A percentile compares a stretch with the other conserved stretches of the same genome.
These are phyloP conservation scores for Trichoderma parareesei DNA, from an alignment of 495 filamentous ascomycete species.

Conservation along the genomic window DNA sequence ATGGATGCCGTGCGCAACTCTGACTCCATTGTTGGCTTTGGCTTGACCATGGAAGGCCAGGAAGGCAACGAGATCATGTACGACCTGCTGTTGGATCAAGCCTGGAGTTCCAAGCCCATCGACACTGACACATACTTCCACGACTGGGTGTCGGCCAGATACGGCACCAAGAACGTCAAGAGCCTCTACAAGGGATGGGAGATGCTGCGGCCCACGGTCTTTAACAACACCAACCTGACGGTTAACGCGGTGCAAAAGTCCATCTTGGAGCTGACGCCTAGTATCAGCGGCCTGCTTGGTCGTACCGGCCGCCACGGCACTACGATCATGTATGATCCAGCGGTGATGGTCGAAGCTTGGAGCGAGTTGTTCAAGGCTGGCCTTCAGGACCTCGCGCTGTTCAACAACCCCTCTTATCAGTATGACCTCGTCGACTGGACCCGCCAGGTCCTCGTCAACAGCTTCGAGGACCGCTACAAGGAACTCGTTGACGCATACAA, in stretches of 20 bases:
- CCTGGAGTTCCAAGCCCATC: constrained; percentile 37
- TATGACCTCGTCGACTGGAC: constrained; percentile 46
- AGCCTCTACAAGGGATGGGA: constrained; percentile 42
- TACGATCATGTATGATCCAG: constrained; percentile 36
- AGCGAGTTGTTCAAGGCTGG: constrained; percentile 33
- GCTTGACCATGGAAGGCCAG: constrained; percentile 43
- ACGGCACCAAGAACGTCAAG: constrained; percentile 25
- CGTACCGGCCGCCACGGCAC: constrained; percentile 35
- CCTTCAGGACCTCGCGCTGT: constrained; percentile 27
- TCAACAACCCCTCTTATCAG: constrained; percentile 37
- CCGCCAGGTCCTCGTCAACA: constrained; percentile 42
- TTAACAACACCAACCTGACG: constrained; percentile 44
- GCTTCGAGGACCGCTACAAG: constrained; percentile 34
- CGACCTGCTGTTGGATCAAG: constrained; percentile 42
- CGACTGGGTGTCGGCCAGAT: constrained; percentile 39
- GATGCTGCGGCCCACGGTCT: constrained; percentile 36
- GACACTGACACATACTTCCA: constrained; percentile 39
- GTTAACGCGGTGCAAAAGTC: constrained; percentile 38
- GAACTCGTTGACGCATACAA: constrained; percentile 31
- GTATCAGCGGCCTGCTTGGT: constrained; percentile 29
- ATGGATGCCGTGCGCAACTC: constrained; percentile 35
- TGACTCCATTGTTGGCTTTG: constrained; percentile 36
- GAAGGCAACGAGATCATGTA: constrained; percentile 51
- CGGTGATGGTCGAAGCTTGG: constrained; percentile 33
- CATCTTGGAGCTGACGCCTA: constrained; percentile 38